Percentiles rank a stretch among this genome's conserved stretches.
These are phyloP conservation scores for Trichaptum fuscoviolaceum DNA, from an alignment of 768 basidiomycete genomes.

Conservation along the genomic window DNA sequence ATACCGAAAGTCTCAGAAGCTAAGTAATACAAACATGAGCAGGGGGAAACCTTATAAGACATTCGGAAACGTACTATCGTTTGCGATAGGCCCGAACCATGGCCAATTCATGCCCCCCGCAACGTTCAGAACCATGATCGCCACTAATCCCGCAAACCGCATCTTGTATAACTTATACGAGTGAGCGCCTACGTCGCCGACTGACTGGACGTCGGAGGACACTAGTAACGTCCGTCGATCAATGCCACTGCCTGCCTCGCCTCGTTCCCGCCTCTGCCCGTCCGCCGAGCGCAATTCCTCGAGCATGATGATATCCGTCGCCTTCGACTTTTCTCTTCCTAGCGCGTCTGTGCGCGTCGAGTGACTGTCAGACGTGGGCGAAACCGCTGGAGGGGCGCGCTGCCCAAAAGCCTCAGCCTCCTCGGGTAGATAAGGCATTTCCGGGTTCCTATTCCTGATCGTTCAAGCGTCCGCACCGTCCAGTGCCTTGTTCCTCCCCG, in stretches of 20 bases:
- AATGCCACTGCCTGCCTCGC: not conserved
- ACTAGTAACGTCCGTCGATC: not conserved
- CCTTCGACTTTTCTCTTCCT: not conserved
- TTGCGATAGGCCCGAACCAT: slow-evolving; percentile 84
- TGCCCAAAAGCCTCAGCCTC: not conserved
- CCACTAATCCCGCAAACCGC: slow-evolving; percentile 1
- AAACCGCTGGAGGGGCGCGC: not conserved
- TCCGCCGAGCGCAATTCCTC: not conserved
- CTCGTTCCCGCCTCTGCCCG: not conserved
- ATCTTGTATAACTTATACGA: not conserved
- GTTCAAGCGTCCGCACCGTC: not conserved
- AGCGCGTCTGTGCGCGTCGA: not conserved
- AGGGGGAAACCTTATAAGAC: not conserved
- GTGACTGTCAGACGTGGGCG: not conserved
- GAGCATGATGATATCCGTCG: not conserved
- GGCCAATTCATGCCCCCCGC: slow-evolving; percentile 64
- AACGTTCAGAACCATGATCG: slow-evolving; percentile 45
- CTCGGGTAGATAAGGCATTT: not conserved
- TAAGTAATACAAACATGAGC: slow-evolving; percentile 21
- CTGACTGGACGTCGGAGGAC: not conserved
- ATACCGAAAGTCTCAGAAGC: slow-evolving; percentile 62
- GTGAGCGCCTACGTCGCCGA: not conserved
- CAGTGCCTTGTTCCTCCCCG: not conserved
- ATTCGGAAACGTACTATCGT: slow-evolving; percentile 41
- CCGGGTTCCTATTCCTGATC: not conserved